Evolutionary conservation across 495 filamentous ascomycete genomes (phyloP).

Genomic region (Lophiotrema nucula): DNA sequence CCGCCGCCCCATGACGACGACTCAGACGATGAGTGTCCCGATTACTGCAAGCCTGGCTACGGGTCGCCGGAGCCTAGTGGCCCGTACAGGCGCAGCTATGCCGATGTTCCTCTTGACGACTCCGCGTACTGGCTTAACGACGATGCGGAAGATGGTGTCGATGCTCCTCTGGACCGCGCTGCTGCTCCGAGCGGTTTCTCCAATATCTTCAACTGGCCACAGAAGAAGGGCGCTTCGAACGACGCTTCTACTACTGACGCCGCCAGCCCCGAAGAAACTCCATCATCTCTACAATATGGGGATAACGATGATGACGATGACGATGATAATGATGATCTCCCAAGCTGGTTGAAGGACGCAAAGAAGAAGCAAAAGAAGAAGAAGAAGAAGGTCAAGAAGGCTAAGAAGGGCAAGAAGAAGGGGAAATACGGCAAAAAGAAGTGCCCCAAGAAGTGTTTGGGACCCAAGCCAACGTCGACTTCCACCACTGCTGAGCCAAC

Average conservation of each 20-base stretch:
- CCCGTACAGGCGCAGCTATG: background rate
- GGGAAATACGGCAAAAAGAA: background rate
- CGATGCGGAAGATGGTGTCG: background rate
- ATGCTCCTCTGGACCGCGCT: background rate
- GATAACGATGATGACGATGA: background rate
- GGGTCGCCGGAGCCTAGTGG: background rate
- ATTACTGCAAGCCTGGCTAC: background rate
- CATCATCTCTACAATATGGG: background rate
- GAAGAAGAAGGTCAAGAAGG: background rate
- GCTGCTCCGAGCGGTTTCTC: background rate
- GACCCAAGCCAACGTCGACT: background rate
- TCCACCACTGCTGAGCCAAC: background rate
- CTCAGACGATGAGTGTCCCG: background rate
- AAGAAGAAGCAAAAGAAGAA: background rate
- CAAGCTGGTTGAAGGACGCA: constrained; percentile 1
- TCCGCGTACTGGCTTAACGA: too few species aligned
- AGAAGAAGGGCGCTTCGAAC: background rate
- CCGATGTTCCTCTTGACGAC: background rate
- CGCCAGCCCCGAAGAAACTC: background rate
- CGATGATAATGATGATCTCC: constrained; percentile 5
- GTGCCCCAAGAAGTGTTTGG: constrained; percentile 9
- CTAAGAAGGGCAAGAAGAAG: constrained; percentile 1
- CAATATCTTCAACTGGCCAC: background rate
- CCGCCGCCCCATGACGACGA: background rate
- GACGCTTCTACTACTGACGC: background rate